phyloP scores from a whole-genome alignment of 805 yeast genomes.

The Barnettozyma wickerhamii region DNA sequence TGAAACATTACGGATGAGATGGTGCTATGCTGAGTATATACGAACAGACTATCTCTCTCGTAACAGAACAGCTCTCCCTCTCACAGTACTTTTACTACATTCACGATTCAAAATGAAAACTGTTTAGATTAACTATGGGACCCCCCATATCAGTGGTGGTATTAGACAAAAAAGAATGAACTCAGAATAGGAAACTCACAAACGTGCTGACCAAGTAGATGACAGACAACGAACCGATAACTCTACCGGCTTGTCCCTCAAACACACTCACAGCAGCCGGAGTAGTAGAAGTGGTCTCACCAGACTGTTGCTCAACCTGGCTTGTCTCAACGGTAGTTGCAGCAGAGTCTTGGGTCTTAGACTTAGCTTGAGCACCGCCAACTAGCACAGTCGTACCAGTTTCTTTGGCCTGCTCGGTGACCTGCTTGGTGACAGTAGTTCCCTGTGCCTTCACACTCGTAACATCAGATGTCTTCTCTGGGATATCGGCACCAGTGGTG shows the following conservation, averaged over 20 bases:
- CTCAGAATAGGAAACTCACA: conserved; percentile 79
- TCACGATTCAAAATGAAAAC: conserved; percentile 52
- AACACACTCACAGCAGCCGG: conserved; percentile 11
- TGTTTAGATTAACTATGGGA: too few relatives aligned
- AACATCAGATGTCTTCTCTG: not conserved
- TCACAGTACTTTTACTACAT: too few relatives aligned
- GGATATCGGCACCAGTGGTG: conserved; percentile 27
- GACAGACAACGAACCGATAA: conserved; percentile 86
- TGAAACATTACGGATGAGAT: too few relatives aligned
- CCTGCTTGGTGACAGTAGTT: not conserved
- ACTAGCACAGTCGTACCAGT: conserved; percentile 29
- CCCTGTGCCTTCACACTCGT: not conserved
- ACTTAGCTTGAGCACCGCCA: conserved; percentile 48
- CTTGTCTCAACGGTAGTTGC: too few relatives aligned
- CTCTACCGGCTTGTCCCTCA: conserved; percentile 56
- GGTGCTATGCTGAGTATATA: too few relatives aligned
- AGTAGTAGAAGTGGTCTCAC: not conserved
- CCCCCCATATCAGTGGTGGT: too few relatives aligned
- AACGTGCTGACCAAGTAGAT: conserved; percentile 81
- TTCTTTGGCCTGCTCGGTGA: not conserved
- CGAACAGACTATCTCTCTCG: too few relatives aligned
- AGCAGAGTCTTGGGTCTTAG: too few relatives aligned
- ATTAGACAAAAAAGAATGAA: too few relatives aligned
- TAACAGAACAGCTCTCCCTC: too few relatives aligned
- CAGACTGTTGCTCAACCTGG: too few relatives aligned